These are phyloP conservation scores for Fagus crenata DNA, from an alignment of 306 rosid species.

Conservation along the genomic window DNA sequence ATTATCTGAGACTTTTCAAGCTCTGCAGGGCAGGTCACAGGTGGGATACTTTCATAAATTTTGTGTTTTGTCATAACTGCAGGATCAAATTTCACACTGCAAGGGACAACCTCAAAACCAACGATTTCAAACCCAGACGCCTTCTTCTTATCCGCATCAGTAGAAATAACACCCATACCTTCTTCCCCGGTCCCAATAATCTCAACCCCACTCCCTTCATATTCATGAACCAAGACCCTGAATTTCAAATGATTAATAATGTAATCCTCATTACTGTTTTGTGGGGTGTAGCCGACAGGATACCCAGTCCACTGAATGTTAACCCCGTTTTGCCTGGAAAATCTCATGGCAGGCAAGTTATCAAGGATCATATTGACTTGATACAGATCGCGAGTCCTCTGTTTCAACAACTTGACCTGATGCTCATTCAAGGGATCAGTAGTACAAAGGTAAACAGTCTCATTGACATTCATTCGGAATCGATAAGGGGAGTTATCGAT, in stretches of 20 bases:
- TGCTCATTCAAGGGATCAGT: constrained; percentile 58
- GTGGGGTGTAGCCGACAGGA: constrained; percentile 80
- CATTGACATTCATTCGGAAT: constrained; percentile 69
- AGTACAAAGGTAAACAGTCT: constrained; percentile 73
- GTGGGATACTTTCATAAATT: constrained; percentile 39
- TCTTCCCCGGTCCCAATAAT: constrained; percentile 93
- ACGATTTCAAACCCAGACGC: constrained; percentile 90
- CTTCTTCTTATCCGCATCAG: constrained; percentile 63
- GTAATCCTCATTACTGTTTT: constrained; percentile 64
- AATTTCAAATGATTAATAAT: constrained; percentile 88
- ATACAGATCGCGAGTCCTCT: constrained; percentile 87
- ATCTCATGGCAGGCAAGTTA: constrained; percentile 90
- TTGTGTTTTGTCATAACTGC: constrained; percentile 52
- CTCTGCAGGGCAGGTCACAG: constrained; percentile 59
- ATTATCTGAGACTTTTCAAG: constrained; percentile 71
- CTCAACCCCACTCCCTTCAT: constrained; percentile 79
- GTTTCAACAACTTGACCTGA: constrained; percentile 78
- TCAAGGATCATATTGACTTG: constrained; percentile 95
- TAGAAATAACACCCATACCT: constrained; percentile 72
- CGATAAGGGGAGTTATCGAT: constrained; percentile 81
- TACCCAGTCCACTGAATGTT: constrained; percentile 94
- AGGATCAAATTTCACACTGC: constrained; percentile 65
- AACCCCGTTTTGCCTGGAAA: constrained; percentile 68
- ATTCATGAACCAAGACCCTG: constrained; percentile 82
- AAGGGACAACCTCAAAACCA: constrained; percentile 87